Conservation (phyloP, 345 rosid genomes). For the Camelina hispida region DNA sequence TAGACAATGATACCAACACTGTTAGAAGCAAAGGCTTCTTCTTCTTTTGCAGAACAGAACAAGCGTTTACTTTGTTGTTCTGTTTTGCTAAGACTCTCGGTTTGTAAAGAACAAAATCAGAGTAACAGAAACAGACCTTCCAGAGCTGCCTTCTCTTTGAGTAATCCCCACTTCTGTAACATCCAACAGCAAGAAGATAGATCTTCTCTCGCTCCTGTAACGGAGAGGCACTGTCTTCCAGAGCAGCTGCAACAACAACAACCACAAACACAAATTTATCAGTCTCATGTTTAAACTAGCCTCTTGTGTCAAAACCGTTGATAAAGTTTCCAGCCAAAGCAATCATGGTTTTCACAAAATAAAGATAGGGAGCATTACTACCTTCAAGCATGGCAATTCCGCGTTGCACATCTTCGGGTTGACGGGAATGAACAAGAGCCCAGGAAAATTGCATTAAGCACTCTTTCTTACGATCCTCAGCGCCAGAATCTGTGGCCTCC, state of each 20-base stretch:
- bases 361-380: conserved; percentile 12
- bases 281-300: conserved; percentile 1
- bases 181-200: conserved; percentile 88
- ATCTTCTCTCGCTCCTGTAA: conserved; percentile 72
- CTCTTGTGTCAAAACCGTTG: not conserved
- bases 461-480: conserved; percentile 61
- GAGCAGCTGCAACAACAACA: conserved; percentile 56
- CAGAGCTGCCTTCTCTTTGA: conserved; percentile 79
- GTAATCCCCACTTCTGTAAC: conserved; percentile 72
- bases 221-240: conserved; percentile 55
- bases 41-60: too few species aligned
- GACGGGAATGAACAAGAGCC: conserved; percentile 87
- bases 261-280: not conserved
- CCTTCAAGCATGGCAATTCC: conserved; percentile 90
- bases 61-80: too few species aligned
- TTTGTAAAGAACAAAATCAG: too few species aligned
- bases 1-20: too few species aligned
- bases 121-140: too few species aligned
- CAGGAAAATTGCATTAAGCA: conserved; percentile 81
- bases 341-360: not conserved
- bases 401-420: conserved; percentile 75
- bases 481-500: conserved; percentile 57
- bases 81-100: too few species aligned
- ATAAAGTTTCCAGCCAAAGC: not conserved
- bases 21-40: too few species aligned